These are phyloP conservation scores for Eucalyptus cloeziana DNA, from an alignment of 345 rosid species.

Conservation along the genomic window DNA sequence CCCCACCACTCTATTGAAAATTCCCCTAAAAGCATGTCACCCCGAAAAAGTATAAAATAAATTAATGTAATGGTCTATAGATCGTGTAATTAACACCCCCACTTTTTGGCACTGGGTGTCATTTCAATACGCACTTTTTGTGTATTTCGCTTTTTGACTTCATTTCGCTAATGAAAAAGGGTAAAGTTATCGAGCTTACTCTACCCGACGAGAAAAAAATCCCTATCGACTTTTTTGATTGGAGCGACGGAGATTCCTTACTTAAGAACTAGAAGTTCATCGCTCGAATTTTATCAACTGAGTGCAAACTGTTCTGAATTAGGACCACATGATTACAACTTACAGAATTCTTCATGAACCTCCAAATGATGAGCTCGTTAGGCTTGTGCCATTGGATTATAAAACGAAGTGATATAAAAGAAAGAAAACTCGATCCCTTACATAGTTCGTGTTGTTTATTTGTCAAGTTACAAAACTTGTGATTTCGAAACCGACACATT, in stretches of 20 bases:
- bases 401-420: not conserved
- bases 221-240: not conserved
- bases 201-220: rapidly evolving
- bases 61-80: not conserved
- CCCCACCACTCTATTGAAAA: not conserved
- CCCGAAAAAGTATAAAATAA: not conserved
- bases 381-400: not conserved
- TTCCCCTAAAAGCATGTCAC: not conserved
- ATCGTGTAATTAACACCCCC: not conserved
- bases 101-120: not conserved
- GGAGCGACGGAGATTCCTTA: not conserved
- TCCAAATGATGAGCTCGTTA: not conserved
- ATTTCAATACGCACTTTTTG: not conserved
- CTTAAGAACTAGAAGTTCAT: not conserved
- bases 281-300: not conserved
- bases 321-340: not conserved
- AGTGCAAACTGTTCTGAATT: rapidly evolving
- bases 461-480: not conserved
- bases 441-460: not conserved
- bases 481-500: rapidly evolving
- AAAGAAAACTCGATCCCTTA: not conserved
- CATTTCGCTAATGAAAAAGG: not conserved
- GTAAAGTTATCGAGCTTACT: not conserved
- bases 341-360: not conserved
- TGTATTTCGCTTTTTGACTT: not conserved